These are phyloP conservation scores for Trichosanthes cucumerina DNA, from an alignment of 306 rosid genomes.

Conservation along the genomic window DNA sequence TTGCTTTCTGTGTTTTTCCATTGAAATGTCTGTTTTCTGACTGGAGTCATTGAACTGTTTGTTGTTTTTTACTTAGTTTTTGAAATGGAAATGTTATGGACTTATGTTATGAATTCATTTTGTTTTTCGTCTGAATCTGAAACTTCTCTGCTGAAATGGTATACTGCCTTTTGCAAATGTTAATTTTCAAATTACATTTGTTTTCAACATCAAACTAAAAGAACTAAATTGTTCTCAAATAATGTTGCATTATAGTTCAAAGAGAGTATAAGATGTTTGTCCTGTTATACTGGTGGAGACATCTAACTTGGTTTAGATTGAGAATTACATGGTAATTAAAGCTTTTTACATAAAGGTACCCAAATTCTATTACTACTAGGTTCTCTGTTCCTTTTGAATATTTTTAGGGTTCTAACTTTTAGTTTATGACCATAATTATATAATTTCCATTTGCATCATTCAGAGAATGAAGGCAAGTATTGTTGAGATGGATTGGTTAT, in stretches of 20 bases:
- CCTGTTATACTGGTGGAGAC: neutral
- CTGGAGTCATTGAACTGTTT: neutral
- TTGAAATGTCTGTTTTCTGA: neutral
- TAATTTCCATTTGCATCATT: neutral
- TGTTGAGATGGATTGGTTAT: neutral
- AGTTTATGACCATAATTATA: neutral
- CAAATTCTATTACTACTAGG: neutral
- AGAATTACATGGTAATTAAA: neutral
- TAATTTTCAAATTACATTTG: neutral
- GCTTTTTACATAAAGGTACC: neutral
- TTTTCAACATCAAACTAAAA: neutral
- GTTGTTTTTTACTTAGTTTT: neutral
- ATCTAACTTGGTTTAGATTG: neutral
- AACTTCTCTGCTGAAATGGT: neutral
- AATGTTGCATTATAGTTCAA: neutral
- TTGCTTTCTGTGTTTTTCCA: neutral
- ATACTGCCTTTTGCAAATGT: neutral
- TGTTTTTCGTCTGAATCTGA: neutral
- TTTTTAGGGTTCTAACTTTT: neutral
- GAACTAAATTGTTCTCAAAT: neutral
- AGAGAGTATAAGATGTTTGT: neutral
- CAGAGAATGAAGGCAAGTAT: neutral
- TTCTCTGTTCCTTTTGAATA: neutral
- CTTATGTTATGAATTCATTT: neutral
- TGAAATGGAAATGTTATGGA: neutral